Evolutionary conservation across 257 asterid genomes (phyloP).

Genomic region (Coffea eugenioides): DNA sequence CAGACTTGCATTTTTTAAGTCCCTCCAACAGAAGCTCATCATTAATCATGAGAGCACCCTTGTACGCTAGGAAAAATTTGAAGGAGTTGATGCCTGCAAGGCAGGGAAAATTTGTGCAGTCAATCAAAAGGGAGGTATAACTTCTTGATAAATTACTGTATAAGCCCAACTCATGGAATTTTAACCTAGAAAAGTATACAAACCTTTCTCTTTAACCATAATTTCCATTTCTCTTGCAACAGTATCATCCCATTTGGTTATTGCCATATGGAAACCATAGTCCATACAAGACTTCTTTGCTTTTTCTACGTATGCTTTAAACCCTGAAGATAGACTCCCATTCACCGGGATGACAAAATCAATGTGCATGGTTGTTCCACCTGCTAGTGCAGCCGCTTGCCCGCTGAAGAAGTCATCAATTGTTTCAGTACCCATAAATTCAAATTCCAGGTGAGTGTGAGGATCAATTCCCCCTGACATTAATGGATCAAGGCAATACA

Average conservation of each 20-base stretch:
- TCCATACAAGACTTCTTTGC: constrained; percentile 86
- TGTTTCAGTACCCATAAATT: constrained; percentile 88
- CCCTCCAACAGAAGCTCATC: constrained; percentile 91
- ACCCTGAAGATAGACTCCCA: constrained; percentile 85
- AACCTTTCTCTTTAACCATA: constrained; percentile 93
- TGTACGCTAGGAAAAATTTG: constrained; percentile 89
- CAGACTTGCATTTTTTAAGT: constrained; percentile 88
- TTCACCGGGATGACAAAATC: constrained; percentile 91
- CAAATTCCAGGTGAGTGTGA: constrained; percentile 95
- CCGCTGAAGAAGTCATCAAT: constrained; percentile 91
- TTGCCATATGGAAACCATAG: constrained; percentile 98
- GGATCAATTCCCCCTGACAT: constrained; percentile 97
- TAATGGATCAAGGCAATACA: neutral
- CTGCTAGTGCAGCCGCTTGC: constrained; percentile 97
- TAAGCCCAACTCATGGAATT: neutral
- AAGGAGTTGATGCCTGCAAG: constrained; percentile 85
- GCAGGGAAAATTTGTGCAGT: neutral
- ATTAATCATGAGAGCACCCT: constrained; percentile 87
- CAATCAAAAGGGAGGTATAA: neutral
- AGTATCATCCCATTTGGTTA: constrained; percentile 93
- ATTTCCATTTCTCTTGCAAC: constrained; percentile 85
- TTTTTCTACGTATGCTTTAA: constrained; percentile 66
- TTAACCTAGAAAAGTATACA: neutral
- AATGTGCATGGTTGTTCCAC: constrained; percentile 98
- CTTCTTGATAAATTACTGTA: neutral